Percentiles rank a stretch among this genome's conserved stretches.
These are phyloP conservation scores for Vanrija sp. DNA, from an alignment of 1,284 basidiomycete genomes.

Conservation along the genomic window DNA sequence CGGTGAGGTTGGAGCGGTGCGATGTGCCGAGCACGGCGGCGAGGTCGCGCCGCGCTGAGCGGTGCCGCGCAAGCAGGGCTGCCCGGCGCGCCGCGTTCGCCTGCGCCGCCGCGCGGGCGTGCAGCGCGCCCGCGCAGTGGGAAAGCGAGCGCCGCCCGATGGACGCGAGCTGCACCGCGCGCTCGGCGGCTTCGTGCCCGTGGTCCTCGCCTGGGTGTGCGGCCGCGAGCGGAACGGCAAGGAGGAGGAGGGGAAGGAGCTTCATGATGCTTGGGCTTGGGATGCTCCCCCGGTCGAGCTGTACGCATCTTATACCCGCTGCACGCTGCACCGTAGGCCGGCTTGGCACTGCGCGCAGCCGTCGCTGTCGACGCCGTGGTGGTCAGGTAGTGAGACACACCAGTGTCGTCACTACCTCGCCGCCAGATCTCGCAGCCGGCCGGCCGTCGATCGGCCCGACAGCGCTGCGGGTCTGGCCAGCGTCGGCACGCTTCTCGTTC, in stretches of 20 bases:
- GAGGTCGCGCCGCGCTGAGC: background rate
- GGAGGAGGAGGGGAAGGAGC: background rate
- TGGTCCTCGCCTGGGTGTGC: conserved; percentile 16
- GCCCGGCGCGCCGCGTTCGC: conserved; percentile 7
- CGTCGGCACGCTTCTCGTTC: no score
- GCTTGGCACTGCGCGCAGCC: no score
- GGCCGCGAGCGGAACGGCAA: background rate
- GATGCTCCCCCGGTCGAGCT: no score
- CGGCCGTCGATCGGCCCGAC: no score
- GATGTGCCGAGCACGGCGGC: conserved; percentile 1
- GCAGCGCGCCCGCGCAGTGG: conserved; percentile 8
- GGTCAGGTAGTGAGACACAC: no score
- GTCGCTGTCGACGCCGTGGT: no score
- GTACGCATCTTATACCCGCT: no score
- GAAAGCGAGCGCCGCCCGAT: conserved; percentile 9
- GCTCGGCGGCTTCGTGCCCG: conserved; percentile 6
- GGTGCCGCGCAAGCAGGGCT: background rate
- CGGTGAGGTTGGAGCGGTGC: conserved; percentile 16
- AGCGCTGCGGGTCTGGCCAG: no score
- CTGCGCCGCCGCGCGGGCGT: conserved; percentile 4
- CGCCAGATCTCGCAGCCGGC: no score
- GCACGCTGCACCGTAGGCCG: no score
- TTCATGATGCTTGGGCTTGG: background rate
- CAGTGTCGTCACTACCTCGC: no score
- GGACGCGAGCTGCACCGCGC: background rate